These are phyloP conservation scores for Trypanosoma mega DNA, from an alignment of 208 protist genomes.

Conservation along the genomic window DNA sequence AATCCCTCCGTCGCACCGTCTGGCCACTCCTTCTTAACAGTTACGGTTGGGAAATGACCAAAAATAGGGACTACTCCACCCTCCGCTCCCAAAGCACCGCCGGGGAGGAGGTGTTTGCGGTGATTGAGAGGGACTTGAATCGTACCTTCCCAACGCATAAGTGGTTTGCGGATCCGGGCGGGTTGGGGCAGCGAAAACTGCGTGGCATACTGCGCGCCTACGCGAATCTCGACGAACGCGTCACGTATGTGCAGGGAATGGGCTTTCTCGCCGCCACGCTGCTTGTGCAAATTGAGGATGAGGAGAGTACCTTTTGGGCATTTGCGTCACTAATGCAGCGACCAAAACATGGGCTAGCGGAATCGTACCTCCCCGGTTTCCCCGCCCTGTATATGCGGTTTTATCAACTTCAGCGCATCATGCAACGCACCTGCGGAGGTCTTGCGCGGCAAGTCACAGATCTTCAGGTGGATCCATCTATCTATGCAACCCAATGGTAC, in stretches of 20 bases:
- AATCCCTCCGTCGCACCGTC: constrained; percentile 40
- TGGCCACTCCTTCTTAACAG: constrained; percentile 73
- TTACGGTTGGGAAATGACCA: constrained; percentile 13
- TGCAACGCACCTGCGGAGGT: constrained; percentile 43
- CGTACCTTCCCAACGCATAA: constrained; percentile 87
- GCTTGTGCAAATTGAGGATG: constrained; percentile 71
- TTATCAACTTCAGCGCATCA: constrained; percentile 64
- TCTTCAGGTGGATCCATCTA: constrained; percentile 36
- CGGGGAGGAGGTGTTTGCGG: constrained; percentile 31
- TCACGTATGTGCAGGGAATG: constrained; percentile 93
- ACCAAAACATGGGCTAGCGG: constrained; percentile 50
- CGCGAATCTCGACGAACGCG: constrained; percentile 54
- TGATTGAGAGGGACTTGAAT: constrained; percentile 84
- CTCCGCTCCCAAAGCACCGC: constrained; percentile 30
- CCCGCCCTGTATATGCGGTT: constrained; percentile 67
- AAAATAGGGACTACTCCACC: constrained; percentile 30
- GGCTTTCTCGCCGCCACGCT: constrained; percentile 86
- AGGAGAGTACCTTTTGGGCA: constrained; percentile 85
- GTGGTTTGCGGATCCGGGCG: constrained; percentile 45
- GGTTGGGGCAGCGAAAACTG: constrained; percentile 59
- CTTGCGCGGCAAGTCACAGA: constrained; percentile 32
- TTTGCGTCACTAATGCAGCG: constrained; percentile 85
- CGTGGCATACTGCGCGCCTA: constrained; percentile 81
- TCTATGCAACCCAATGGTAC: constrained; percentile 87
- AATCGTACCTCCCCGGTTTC: constrained; percentile 75